Conservation (phyloP, 805 yeast species). For the Wickerhamiella spandovensis region DNA sequence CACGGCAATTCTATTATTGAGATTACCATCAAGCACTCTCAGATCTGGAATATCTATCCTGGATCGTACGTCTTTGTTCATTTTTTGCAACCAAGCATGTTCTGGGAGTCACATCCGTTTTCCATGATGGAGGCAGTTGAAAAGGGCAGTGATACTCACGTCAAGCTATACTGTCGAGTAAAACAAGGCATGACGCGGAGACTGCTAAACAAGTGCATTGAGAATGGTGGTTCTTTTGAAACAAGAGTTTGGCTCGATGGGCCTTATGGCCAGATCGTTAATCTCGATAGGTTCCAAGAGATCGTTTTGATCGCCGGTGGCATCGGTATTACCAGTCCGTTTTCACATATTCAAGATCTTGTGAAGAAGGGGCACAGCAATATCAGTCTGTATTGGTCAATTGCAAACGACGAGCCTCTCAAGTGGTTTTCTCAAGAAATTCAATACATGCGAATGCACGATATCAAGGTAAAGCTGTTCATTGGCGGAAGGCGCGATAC, state of each 20-base stretch:
- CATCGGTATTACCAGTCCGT: conserved; percentile 44
- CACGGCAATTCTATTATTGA: conserved; percentile 11
- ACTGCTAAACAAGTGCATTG: conserved; percentile 25
- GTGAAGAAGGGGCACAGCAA: not conserved
- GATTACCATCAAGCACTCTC: conserved; percentile 26
- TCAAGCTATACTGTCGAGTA: conserved; percentile 15
- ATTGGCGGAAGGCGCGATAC: conserved; percentile 1
- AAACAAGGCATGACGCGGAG: conserved; percentile 46
- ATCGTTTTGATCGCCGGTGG: conserved; percentile 41
- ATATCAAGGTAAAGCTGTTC: conserved; percentile 5
- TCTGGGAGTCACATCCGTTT: conserved; percentile 67
- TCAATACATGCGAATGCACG: conserved; percentile 15
- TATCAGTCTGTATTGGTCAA: conserved; percentile 46
- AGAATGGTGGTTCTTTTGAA: conserved; percentile 19
- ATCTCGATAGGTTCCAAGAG: conserved; percentile 28
- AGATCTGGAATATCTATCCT: conserved; percentile 34
- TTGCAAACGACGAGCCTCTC: conserved; percentile 39
- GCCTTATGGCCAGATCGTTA: conserved; percentile 40
- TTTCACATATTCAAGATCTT: conserved; percentile 30
- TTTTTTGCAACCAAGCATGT: conserved; percentile 31
- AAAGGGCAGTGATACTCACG: conserved; percentile 4
- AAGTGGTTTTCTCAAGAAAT: conserved; percentile 36
- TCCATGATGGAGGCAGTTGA: conserved; percentile 24
- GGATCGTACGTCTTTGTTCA: conserved; percentile 43
- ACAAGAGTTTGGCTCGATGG: conserved; percentile 40